phyloP scores from a whole-genome alignment of 2,329 filamentous ascomycete genomes.

The Penicillium aurantiogriseum region DNA sequence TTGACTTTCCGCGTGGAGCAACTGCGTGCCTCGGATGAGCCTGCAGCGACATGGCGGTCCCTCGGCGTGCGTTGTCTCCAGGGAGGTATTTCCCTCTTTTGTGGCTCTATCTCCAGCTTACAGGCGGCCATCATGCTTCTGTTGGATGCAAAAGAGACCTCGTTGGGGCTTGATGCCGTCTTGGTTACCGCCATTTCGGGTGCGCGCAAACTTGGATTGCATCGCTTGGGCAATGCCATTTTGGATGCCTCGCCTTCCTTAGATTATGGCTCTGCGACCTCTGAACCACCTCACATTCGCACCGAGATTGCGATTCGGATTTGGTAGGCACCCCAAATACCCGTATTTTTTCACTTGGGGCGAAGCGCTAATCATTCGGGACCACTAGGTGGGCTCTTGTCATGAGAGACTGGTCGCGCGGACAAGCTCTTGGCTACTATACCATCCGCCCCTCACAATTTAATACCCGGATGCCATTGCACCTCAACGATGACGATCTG shows the following conservation, averaged over 20 bases:
- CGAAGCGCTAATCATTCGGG: not conserved
- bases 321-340: not conserved
- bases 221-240: too few species aligned
- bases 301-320: not conserved
- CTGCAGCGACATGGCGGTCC: not conserved
- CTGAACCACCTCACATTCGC: not conserved
- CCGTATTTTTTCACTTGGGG: too few species aligned
- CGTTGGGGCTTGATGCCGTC: not conserved
- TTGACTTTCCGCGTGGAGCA: not conserved
- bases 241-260: not conserved
- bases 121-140: not conserved
- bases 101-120: not conserved
- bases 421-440: slow-evolving; percentile 19
- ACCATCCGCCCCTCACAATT: slow-evolving; percentile 16
- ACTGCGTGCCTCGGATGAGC: not conserved
- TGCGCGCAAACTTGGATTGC: not conserved
- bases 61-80: not conserved
- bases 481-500: not conserved
- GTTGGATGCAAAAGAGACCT: not conserved
- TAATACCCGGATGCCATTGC: slow-evolving; percentile 13
- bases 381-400: slow-evolving; percentile 3
- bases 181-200: not conserved
- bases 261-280: not conserved
- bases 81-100: not conserved
- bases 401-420: slow-evolving; percentile 19